Base-by-base conservation (phyloP, 2,329 filamentous ascomycete species). In the Mycocentrospora acerina region DNA sequence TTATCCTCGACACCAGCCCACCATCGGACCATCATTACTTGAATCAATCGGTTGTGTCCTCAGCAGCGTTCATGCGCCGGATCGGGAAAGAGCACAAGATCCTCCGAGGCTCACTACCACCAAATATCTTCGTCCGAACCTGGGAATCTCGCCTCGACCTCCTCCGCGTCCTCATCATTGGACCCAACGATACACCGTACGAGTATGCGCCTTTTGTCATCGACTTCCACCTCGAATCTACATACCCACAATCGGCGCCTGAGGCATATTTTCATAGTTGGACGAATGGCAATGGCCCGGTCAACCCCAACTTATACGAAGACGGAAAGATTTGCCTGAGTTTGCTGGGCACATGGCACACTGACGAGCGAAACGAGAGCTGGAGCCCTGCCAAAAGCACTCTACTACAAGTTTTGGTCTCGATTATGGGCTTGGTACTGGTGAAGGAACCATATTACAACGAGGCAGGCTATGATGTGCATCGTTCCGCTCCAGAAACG, bases 281-380 rank as follows among this genome's bases (percentile, higher is more conserved):
- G 78, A 78, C 75, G 0, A 60, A 69, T 37, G 72, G 72, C 1
- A 59, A 71, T 15, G 76, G 75, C 1, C 68, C 70, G n/a, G 67
- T 82, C 16, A 83, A 83, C 46, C 80, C 80, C 0, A 83, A 83
- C 48, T 60, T 83, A 2, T 82, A 82, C 57, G 79, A 82, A 48
- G 75, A 81, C 43, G 79, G 80, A 16, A 81, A 77, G 53, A 80
- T 83, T 22, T 83, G 80, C 50, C 62, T 83, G 12, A 77, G 73
- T 44, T 57, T 83, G 15, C 62, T 83, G 4, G 79, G 78, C 10
- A 83, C 80, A 2, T 83, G 80, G 80, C 73, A 78, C 36, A 71
- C 74, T 0, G 69, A 75, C 38, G 65, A 74, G 44, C 64, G 72
- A 3, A 71, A 71, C 25, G 79, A 82, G 55, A 69, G 61, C 24